Evolutionary conservation across 768 basidiomycete genomes (phyloP).

Genomic region (Scleroderma citrinum): DNA sequence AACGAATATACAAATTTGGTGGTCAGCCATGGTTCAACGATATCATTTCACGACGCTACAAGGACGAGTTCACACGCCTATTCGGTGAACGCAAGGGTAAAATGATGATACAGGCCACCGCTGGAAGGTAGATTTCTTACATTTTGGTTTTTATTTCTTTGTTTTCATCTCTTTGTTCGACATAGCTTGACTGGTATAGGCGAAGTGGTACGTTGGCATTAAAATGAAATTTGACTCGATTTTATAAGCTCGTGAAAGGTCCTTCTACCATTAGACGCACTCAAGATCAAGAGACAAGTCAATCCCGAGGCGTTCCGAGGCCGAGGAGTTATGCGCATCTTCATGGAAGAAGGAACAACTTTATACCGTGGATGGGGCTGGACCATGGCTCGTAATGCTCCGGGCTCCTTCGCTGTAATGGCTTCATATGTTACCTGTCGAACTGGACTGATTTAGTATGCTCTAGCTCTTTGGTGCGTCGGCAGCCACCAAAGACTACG

Average conservation of each 20-base stretch:
- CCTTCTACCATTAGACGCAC: slow-evolving; percentile 90
- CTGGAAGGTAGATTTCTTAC: slow-evolving; percentile 65
- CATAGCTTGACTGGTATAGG: slow-evolving; percentile 72
- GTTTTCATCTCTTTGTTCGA: not conserved
- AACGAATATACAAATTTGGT: slow-evolving; percentile 96
- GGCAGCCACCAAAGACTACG: slow-evolving; percentile 89
- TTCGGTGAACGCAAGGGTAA: slow-evolving; percentile 96
- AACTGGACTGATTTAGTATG: not conserved
- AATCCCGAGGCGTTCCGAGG: slow-evolving; percentile 98
- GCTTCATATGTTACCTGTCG: not conserved
- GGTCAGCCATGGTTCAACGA: slow-evolving; percentile 99
- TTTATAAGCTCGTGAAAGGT: slow-evolving; percentile 39
- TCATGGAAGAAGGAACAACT: slow-evolving; percentile 85
- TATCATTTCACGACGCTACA: slow-evolving; percentile 76
- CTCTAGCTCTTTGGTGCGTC: slow-evolving; percentile 94
- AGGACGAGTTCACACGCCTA: slow-evolving; percentile 67
- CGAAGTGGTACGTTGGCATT: slow-evolving; percentile 71
- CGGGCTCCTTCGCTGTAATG: slow-evolving; percentile 89
- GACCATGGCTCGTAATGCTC: slow-evolving; percentile 97
- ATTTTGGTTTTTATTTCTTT: too few species aligned
- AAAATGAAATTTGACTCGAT: not conserved
- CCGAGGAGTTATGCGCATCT: slow-evolving; percentile 82
- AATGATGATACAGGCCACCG: slow-evolving; percentile 91
- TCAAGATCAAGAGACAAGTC: slow-evolving; percentile 98
- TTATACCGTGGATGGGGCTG: slow-evolving; percentile 98